Evolutionary conservation across 306 rosid genomes (phyloP).

Genomic region (Rosa multiflora): DNA sequence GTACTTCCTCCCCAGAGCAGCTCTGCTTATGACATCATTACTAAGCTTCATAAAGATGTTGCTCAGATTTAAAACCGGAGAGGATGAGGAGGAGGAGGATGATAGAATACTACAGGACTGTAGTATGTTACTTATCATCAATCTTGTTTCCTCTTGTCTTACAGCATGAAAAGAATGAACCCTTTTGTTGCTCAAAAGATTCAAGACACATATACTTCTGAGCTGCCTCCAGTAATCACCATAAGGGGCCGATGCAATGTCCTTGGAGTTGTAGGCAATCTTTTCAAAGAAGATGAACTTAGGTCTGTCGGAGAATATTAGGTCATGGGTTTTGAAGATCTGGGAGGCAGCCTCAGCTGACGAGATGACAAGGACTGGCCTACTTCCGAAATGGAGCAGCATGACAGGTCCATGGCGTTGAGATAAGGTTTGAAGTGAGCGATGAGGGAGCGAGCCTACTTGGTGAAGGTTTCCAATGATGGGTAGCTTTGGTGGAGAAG

Average conservation of each 20-base stretch:
- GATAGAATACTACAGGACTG: neutral
- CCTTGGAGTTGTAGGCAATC: neutral
- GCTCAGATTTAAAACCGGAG: neutral
- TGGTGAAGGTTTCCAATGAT: slow-evolving; percentile 4
- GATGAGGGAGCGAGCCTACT: neutral
- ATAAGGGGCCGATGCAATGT: neutral
- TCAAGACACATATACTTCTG: neutral
- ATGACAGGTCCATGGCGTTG: slow-evolving; percentile 1
- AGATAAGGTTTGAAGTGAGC: neutral
- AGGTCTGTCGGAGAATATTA: neutral
- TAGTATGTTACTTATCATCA: neutral
- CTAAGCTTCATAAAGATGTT: neutral
- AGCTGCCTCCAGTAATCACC: slow-evolving; percentile 8
- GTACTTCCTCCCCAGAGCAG: neutral
- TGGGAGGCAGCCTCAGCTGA: neutral
- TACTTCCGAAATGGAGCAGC: slow-evolving; percentile 6
- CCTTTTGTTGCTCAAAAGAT: slow-evolving; percentile 1
- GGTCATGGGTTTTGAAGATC: neutral
- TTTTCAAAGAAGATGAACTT: neutral
- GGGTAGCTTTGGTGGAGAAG: slow-evolving; percentile 3
- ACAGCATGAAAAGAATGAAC: neutral
- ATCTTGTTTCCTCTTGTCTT: neutral
- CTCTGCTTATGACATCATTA: neutral
- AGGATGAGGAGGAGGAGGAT: neutral
- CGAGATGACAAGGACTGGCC: neutral